These are phyloP conservation scores for Chlorella sp. DNA, from an alignment of 139 green algal genomes.

Conservation along the genomic window DNA sequence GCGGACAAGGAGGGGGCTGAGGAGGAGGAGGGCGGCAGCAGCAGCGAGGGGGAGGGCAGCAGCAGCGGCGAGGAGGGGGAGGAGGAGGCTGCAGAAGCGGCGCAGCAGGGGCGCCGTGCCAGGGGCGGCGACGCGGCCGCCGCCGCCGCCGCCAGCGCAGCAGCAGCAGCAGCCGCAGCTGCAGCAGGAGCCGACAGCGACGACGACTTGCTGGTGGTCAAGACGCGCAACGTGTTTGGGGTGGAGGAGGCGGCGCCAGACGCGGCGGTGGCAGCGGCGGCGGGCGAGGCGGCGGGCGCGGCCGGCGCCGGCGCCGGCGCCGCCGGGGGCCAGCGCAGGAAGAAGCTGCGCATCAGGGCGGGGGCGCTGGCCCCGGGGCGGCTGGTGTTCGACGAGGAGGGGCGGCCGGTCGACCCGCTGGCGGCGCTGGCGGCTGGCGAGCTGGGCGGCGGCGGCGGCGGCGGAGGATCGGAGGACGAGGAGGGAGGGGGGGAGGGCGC, in stretches of 20 bases:
- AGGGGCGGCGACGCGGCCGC: not conserved
- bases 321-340: slow-evolving; percentile 71
- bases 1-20: not conserved
- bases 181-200: slow-evolving; percentile 16
- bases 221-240: slow-evolving; percentile 18
- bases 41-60: not conserved
- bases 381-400: slow-evolving; percentile 82
- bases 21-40: not conserved
- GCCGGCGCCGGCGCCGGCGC: not conserved
- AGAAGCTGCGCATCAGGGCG: slow-evolving; percentile 69
- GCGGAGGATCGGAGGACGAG: too few relatives aligned
- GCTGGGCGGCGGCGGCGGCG: too few relatives aligned
- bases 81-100: slow-evolving; percentile 10
- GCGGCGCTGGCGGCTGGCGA: slow-evolving; percentile 65
- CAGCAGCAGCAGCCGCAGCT: not conserved
- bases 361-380: slow-evolving; percentile 21
- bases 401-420: slow-evolving; percentile 62
- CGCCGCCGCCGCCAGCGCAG: not conserved
- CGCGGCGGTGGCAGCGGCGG: not conserved
- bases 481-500: not conserved
- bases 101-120: slow-evolving; percentile 12
- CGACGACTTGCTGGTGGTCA: slow-evolving; percentile 55
- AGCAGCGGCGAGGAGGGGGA: slow-evolving; percentile 20
- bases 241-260: not conserved
- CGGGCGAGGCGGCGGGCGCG: not conserved